Evolutionary conservation across 2,329 filamentous ascomycete genomes (phyloP), one percentile per base, ranked within the genome.

Genomic region (Hirsutella minnesotensis): DNA sequence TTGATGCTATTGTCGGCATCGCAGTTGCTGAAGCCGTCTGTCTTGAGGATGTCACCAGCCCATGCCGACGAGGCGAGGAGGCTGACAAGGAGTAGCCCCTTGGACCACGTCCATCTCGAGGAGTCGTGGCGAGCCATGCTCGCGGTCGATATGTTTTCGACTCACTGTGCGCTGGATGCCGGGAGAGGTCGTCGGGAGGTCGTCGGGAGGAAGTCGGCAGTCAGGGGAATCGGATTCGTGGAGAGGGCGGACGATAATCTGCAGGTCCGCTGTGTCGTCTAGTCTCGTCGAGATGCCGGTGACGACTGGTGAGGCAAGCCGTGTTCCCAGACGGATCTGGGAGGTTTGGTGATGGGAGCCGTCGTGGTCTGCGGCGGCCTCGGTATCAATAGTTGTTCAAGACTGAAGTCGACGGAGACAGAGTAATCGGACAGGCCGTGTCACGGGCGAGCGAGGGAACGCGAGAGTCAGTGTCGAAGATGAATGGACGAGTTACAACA

Each of bases 11-110:
- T 37, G 24, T 71, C 62, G 40, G 58, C 56, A 31, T 56, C 59
- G 64, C 92, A 96, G 49, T 80, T 79, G 55, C 71, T 77, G 66
- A 92, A 94, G 46, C 88, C 86, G 48, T 75, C 76, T 20, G 89
- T 95, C 57, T 81, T 76, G 45, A 98, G 75, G 45, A 94, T 69
- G 52, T 90, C 79, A 47, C 67, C 72, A 44, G 77, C 85, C 46
- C 83, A 58, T 42, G 73, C 81, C 45, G 69, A 64, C 39, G 58
- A 60, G 15, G 59, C 53, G 38, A 72, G 56, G 41, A 60, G 56
- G 40, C 59, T 55, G 12, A 51, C 43, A 18, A 66, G 58, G 42
- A 61, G 53, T 44, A 63, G 49, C 41, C 58, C 58, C 44, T 52
- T 57, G 53, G 56, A 54, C 24, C 51, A 48, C 41, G 51, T 58